These are phyloP conservation scores for Vigna unguiculata DNA, from an alignment of 306 rosid genomes.

Conservation along the genomic window DNA sequence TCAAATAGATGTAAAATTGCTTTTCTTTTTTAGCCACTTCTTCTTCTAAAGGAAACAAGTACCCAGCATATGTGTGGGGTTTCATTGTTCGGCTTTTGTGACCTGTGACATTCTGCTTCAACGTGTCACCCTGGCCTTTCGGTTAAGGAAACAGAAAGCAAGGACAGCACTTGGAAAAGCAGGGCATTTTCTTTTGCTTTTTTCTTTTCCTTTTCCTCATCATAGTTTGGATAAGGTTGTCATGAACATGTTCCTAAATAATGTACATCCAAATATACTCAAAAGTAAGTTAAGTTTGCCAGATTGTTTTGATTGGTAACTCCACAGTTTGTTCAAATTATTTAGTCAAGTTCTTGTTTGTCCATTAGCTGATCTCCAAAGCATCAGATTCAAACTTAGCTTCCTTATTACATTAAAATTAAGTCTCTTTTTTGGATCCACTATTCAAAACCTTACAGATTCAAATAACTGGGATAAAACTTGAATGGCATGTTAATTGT, in stretches of 20 bases:
- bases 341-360: constrained; percentile 4
- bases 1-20: constrained; percentile 37
- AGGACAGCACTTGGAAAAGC: constrained; percentile 44
- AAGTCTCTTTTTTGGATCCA: neutral
- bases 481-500: neutral
- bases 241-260: constrained; percentile 39
- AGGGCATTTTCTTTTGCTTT: constrained; percentile 40
- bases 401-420: constrained; percentile 25
- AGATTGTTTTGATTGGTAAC: constrained; percentile 23
- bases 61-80: constrained; percentile 38
- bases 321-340: constrained; percentile 12
- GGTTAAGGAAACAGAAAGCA: constrained; percentile 41
- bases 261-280: constrained; percentile 39
- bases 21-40: neutral
- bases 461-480: neutral
- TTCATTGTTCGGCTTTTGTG: constrained; percentile 42
- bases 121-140: constrained; percentile 36
- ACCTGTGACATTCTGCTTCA: constrained; percentile 36
- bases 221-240: constrained; percentile 53
- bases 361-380: neutral
- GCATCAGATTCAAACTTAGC: neutral
- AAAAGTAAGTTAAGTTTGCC: constrained; percentile 5
- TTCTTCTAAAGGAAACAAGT: constrained; percentile 24
- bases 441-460: neutral
- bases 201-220: constrained; percentile 31